Percentiles rank a stretch among this genome's conserved stretches.
phyloP scores from a whole-genome alignment of 768 basidiomycete species.

The Rhodosporidiobolus sp. region DNA sequence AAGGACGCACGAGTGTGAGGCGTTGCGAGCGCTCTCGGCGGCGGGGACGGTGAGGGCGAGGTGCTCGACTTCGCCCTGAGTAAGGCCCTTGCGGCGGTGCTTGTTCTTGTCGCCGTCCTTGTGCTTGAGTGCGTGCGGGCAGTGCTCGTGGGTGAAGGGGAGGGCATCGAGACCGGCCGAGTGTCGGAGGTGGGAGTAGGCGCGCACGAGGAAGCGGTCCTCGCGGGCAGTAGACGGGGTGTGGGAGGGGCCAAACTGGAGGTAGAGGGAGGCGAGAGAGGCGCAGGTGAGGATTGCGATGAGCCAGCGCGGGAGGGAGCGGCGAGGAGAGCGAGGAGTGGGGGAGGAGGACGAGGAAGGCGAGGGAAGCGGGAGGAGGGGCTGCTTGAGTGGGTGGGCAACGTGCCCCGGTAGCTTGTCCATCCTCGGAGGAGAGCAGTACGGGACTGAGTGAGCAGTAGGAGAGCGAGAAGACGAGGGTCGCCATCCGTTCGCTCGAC shows the following conservation, averaged over 20 bases:
- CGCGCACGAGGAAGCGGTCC: neutral
- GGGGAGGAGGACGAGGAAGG: neutral
- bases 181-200: too few relatives aligned
- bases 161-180: too few relatives aligned
- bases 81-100: neutral
- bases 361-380: neutral
- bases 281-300: neutral
- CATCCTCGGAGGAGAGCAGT: too few relatives aligned
- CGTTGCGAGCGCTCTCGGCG: neutral
- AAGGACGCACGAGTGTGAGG: conserved; percentile 19
- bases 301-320: neutral
- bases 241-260: neutral
- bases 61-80: neutral
- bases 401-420: too few relatives aligned
- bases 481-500: neutral
- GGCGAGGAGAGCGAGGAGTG: neutral
- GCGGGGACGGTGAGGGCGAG: neutral
- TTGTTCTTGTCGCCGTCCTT: too few relatives aligned
- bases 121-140: neutral
- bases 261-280: neutral
- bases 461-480: neutral
- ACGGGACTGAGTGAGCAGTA: too few relatives aligned
- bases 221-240: neutral
- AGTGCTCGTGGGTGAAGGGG: too few relatives aligned
- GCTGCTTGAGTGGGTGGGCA: neutral